Evolutionary conservation across 306 rosid species (phyloP).

Genomic region (Boehmeria nivea): DNA sequence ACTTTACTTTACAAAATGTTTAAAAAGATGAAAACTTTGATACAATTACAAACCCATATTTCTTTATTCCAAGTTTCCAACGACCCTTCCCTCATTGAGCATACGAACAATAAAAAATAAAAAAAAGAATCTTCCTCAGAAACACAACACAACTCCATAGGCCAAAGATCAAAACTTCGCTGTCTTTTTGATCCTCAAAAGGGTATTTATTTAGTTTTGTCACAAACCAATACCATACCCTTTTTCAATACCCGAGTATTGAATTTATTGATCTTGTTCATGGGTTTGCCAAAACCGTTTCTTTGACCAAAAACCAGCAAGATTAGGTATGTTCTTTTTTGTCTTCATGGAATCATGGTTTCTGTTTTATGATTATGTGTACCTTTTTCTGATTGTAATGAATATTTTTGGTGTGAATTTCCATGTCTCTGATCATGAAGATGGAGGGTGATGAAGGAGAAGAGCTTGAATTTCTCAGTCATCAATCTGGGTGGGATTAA

Average conservation of each 20-base stretch:
- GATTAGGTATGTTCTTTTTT: no score
- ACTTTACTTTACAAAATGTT: slow-evolving; percentile 1
- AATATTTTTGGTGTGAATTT: no score
- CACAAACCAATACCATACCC: no score
- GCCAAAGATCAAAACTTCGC: slow-evolving; percentile 19
- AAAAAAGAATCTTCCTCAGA: slow-evolving; percentile 22
- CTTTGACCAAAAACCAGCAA: no score
- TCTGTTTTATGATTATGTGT: neutral
- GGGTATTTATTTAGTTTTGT: no score
- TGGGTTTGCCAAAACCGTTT: no score
- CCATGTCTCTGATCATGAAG: slow-evolving; percentile 34
- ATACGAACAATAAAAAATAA: no score
- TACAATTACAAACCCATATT: neutral
- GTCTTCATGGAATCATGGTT: no score
- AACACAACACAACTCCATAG: slow-evolving; percentile 14
- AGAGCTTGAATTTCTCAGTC: slow-evolving; percentile 4
- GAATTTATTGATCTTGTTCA: no score
- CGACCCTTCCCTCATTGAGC: no score
- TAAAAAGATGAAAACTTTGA: neutral
- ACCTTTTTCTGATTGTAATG: slow-evolving; percentile 5
- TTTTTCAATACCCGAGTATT: no score
- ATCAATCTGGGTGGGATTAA: no score
- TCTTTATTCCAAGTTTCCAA: neutral
- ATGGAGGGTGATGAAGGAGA: slow-evolving; percentile 60
- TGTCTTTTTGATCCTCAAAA: slow-evolving; percentile 18